Evolutionary conservation across 306 rosid species (phyloP), one percentile per base, ranked within the genome.

Genomic region (Echinosophora koreensis): DNA sequence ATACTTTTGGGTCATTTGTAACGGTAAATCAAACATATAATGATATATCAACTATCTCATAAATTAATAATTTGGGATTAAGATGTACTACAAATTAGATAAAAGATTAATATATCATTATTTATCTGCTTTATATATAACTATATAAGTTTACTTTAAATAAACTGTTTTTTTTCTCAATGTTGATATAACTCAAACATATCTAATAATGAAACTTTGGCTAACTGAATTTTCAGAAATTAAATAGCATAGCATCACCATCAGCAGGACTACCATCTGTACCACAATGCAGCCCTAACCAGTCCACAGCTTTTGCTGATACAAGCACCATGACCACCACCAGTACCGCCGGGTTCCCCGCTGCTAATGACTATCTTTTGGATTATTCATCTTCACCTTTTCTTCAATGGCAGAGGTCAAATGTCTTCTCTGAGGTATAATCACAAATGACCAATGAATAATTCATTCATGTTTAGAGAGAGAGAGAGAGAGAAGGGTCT

Each of bases 211-310:
- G 56, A 4, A 46, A 46, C 51, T 69, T n/a, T 67, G 34, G 32
- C 3, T 74, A 44, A 67, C 17, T 66, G 18, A 69, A 57, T 30
- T 17, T 84, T 75, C 87, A 91, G 96, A 83, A 80, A 67, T 34
- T 85, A 74, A 77, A 69, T 46, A 59, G 68, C 80, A 55, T 80
- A 66, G 78, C 77, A 77, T 80, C 94, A 69, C 27, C 82, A 80
- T 58, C 88, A 71, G 59, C 78, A 80, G 57, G 54, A 66, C 57
- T 54, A 62, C 79, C 72, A 80, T 75, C 82, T 67, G 66, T 70
- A 77, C 65, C 81, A 77, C 89, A 84, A 64, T 79, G 86, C 87
- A 77, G 76, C 84, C 87, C 82, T 71, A 70, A 84, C 57, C 87
- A 80, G 66, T 84, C 76, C 74, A 77, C 86, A 56, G 30, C 79